These are phyloP conservation scores for Conidiobolus incongruus DNA, from an alignment of 371 early-diverging fungal species.

Conservation along the genomic window DNA sequence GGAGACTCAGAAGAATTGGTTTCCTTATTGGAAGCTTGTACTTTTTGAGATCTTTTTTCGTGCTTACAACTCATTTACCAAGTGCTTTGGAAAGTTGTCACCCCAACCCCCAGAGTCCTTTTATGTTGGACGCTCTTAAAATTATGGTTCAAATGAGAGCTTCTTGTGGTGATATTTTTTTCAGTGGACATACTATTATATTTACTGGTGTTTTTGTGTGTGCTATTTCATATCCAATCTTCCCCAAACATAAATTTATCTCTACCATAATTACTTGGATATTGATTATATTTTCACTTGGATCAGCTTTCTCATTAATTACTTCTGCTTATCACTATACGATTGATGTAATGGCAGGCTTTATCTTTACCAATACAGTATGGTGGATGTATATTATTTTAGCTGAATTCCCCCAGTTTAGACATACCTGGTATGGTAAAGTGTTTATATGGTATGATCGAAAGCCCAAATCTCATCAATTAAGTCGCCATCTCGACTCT, in stretches of 20 bases:
- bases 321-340: conserved; percentile 3
- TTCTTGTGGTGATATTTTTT: conserved; percentile 3
- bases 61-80: too few relatives aligned
- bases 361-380: neutral
- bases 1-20: too few relatives aligned
- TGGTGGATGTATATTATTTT: neutral
- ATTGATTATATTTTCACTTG: neutral
- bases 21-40: too few relatives aligned
- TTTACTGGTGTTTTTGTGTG: neutral
- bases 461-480: neutral
- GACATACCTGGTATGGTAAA: neutral
- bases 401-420: neutral
- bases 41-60: too few relatives aligned
- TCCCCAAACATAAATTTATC: neutral
- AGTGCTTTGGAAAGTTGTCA: too few relatives aligned
- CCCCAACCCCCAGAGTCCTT: too few relatives aligned
- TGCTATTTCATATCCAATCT: neutral
- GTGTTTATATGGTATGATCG: neutral
- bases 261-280: neutral
- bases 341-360: neutral
- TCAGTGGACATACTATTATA: conserved; percentile 3
- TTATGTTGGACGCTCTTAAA: neutral
- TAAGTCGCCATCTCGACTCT: too few relatives aligned
- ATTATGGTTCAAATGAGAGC: neutral
- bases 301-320: neutral